These are phyloP conservation scores for Syncephalastrum contaminatum DNA, from an alignment of 371 early-diverging fungal species.

Conservation along the genomic window DNA sequence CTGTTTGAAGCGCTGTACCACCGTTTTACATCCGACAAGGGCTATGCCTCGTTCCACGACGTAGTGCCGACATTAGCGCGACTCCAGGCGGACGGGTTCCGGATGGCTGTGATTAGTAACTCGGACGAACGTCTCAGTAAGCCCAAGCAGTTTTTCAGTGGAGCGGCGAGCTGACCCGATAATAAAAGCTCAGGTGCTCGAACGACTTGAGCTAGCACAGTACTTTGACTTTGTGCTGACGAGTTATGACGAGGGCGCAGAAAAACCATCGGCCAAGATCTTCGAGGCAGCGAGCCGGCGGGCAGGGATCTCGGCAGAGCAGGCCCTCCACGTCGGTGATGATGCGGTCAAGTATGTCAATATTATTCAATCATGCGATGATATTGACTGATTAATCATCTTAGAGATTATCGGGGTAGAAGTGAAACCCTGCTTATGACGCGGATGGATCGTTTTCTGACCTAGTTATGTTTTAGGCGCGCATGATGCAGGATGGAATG, in stretches of 20 bases:
- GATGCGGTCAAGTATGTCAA: constrained; percentile 13
- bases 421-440: background rate
- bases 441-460: background rate
- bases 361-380: background rate
- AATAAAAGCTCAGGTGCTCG: constrained; percentile 14
- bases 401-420: constrained; percentile 11
- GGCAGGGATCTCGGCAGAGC: background rate
- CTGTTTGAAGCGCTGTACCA: constrained; percentile 17
- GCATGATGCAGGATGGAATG: constrained; percentile 14
- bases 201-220: constrained; percentile 11
- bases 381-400: background rate
- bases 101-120: constrained; percentile 23
- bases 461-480: constrained; percentile 9
- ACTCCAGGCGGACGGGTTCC: constrained; percentile 11
- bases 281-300: constrained; percentile 16
- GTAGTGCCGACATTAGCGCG: constrained; percentile 11
- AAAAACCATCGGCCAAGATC: constrained; percentile 18
- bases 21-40: constrained; percentile 18
- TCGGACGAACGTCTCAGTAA: constrained; percentile 24
- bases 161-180: background rate
- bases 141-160: background rate
- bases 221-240: constrained; percentile 24
- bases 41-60: constrained; percentile 20
- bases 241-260: constrained; percentile 15
- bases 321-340: constrained; percentile 24